Evolutionary conservation across 805 yeast species (phyloP), one percentile per base, ranked within the genome.

Genomic region (Saccharomycopsis schoenii): DNA sequence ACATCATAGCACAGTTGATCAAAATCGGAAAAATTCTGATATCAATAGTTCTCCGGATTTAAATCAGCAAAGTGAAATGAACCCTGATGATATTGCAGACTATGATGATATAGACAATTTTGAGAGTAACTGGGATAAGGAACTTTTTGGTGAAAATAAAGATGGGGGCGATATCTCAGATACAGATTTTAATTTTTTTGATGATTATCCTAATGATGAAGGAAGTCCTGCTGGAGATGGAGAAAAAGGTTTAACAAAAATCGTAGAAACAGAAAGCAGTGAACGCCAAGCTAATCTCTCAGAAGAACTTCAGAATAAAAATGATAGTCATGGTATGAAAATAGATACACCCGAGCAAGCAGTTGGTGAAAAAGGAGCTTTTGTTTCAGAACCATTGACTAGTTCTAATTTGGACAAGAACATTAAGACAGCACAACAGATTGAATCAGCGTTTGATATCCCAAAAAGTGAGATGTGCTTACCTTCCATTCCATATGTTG

Each of bases 381-480:
- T 17, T 39, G 25, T 17, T 10, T 2, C 6, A 6, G 41, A 52
- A 25, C 39, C 25, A 2, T 52, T 52, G 41, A 52, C 4, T 19
- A n/a, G 15, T n/a, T 17, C 21, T 68, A 62, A 70, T 69, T 14
- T 67, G 70, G 3, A 71, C 68, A 58, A 72, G 24, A 40, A 67
- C 56, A 67, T 68, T 70, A 70, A 57, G 71, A 66, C 42, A 71
- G 67, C 42, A 70, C 69, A 10, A 62, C 61, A 19, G 62, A 55
- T 25, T 60, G 73, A 79, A 57, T 83, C 81, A 60, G 82, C 82
- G 65, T 67, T 80, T 63, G 84, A 83, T 67, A 81, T 83, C 52
- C 86, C 87, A 0, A 74, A 79, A 58, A 82, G 81, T 62, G 83
- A 83, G 66, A 83, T 83, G 79, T 80, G 84, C 10, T 67, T 81